Percentiles rank a stretch among this genome's conserved stretches.
phyloP scores from a whole-genome alignment of 257 asterid genomes.

The Mentha longifolia region DNA sequence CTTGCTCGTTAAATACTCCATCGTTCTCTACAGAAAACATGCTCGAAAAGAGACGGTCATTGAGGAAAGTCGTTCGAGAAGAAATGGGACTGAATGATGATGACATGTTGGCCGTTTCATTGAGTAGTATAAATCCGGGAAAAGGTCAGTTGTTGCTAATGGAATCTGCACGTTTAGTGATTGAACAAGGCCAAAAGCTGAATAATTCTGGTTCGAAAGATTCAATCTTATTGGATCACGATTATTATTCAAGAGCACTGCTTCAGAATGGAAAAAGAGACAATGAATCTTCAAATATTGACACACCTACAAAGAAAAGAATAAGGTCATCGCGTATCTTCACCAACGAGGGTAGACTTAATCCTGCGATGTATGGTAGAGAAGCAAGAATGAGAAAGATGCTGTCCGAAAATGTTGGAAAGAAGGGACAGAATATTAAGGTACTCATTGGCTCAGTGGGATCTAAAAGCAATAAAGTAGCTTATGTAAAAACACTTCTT shows the following conservation, averaged over 20 bases:
- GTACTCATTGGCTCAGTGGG: constrained; percentile 93
- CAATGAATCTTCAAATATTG: constrained; percentile 19
- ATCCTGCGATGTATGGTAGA: constrained; percentile 25
- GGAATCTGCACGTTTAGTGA: constrained; percentile 69
- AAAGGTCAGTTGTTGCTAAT: constrained; percentile 90
- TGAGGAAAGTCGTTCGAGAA: constrained; percentile 72
- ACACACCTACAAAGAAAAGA: constrained; percentile 26
- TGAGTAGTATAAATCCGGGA: constrained; percentile 95
- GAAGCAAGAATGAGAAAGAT: constrained; percentile 44
- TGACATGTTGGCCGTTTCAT: constrained; percentile 74
- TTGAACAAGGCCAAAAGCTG: constrained; percentile 47
- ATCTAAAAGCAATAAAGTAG: constrained; percentile 86
- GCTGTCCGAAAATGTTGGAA: constrained; percentile 37
- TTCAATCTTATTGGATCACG: constrained; percentile 42
- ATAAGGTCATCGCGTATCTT: constrained; percentile 22
- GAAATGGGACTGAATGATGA: constrained; percentile 87
- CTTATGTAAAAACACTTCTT: constrained; percentile 80
- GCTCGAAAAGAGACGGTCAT: constrained; percentile 65
- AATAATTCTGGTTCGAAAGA: constrained; percentile 38
- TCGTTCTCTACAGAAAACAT: constrained; percentile 71
- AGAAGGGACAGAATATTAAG: constrained; percentile 53
- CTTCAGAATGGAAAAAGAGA: constrained; percentile 46
- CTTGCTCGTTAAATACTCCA: constrained; percentile 79
- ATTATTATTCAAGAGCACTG: constrained; percentile 57
- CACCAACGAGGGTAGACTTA: constrained; percentile 23